Base-by-base conservation (phyloP, 495 filamentous ascomycete species). In the Glutinoglossum americanum region DNA sequence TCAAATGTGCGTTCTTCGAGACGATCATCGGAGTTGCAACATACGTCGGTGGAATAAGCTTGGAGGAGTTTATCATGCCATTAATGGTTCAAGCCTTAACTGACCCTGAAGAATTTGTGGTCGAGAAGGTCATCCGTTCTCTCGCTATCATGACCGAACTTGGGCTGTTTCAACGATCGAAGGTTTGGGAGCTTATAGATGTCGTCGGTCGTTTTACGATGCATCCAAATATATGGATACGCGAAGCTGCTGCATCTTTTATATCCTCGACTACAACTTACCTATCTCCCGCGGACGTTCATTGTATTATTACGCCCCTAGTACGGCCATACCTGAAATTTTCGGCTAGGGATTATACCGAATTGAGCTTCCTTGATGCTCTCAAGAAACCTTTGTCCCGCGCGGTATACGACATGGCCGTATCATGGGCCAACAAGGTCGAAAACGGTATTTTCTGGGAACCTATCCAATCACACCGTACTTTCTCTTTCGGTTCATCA, bases 21-120 rank as follows among this genome's bases (percentile, higher is more conserved):
- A 86, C 89, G 0, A 89, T 97, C 21, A 85, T 96, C 21, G 89
- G 89, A 10, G 92, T 99, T 57, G 86, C 89, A 15, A 80, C 85
- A 0, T 96, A 94, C 60, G 74, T 97, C 41, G 93, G 93, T 6
- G 85, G 82, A 53, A 82, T 78, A 15, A 89, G 83, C 57, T 68
- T 97, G 55, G 93, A 99, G 68, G 90, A 94, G 59, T 99, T 94
- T 64, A 94, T 97, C 51, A 74, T 99, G 41, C 93, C 93, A 1
- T 70, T 99, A 13, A 95, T 99, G 89, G 76, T 95, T 10, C 93
- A 94, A 68, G 89, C 92, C n/a, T 74, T 97, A 62, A 89, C 89
- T 0, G 93, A 99, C 61, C 81, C 87, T 0, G 93, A 99, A 67
- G 93, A 97, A 60, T 89, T 85, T 69, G 90, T 99, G 3, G 82